These are phyloP conservation scores for Russula lepida DNA, from an alignment of 768 basidiomycete species.

Conservation along the genomic window DNA sequence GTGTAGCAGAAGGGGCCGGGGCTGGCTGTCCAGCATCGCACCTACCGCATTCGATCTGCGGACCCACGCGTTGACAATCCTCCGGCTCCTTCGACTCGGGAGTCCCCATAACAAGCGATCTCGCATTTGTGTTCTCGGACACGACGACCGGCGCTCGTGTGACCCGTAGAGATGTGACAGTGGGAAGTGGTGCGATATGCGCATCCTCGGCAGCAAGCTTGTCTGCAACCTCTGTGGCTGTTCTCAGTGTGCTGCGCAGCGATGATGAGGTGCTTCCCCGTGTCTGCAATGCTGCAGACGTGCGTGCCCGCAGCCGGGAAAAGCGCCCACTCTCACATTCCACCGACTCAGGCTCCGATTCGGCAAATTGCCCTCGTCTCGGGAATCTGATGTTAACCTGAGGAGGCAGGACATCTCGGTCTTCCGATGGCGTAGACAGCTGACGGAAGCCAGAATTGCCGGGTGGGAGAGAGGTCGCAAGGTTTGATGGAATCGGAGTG, in stretches of 20 bases:
- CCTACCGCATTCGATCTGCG: not conserved
- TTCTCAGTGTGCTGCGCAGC: constrained; percentile 8
- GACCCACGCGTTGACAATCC: not conserved
- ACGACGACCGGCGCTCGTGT: not conserved
- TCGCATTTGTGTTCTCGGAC: not conserved
- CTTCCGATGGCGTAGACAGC: not conserved
- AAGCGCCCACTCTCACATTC: constrained; percentile 12
- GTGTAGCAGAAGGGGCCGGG: not conserved
- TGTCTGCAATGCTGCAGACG: not conserved
- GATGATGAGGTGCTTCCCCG: constrained; percentile 9
- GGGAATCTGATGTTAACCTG: constrained; percentile 13
- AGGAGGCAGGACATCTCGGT: constrained; percentile 3
- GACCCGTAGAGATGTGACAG: not conserved
- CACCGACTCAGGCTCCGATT: constrained; percentile 6
- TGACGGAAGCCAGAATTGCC: not conserved
- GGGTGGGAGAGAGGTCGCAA: constrained; percentile 1
- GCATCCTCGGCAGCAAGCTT: constrained; percentile 6
- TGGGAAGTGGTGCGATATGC: not conserved
- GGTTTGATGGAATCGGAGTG: not conserved
- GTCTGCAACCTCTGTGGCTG: constrained; percentile 6
- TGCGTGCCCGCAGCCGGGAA: not conserved
- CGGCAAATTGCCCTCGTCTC: constrained; percentile 5
- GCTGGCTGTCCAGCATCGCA: not conserved
- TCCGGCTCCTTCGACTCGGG: not conserved
- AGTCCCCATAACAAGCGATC: not conserved